These are phyloP conservation scores for Emmonsiellopsis sp. DNA, from an alignment of 2,329 filamentous ascomycete genomes.

Conservation along the genomic window DNA sequence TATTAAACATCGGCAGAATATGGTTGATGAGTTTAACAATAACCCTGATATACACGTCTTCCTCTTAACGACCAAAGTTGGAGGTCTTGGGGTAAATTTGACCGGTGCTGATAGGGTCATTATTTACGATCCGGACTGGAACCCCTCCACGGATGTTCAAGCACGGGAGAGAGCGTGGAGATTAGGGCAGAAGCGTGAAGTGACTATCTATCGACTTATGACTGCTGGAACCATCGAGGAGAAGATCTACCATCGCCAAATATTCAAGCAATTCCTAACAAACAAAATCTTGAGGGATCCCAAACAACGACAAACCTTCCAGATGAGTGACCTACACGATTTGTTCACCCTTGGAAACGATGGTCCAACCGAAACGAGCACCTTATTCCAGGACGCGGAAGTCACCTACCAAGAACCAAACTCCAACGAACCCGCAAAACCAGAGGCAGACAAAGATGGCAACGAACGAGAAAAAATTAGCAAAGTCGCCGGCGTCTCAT, in stretches of 20 bases:
- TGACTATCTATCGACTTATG: slow-evolving; percentile 96
- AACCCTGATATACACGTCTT: slow-evolving; percentile 75
- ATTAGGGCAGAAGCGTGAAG: slow-evolving; percentile 85
- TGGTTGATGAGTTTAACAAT: slow-evolving; percentile 90
- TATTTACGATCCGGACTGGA: slow-evolving; percentile 98
- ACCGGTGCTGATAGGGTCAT: slow-evolving; percentile 94
- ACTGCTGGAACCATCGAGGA: slow-evolving; percentile 96
- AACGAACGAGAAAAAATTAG: slow-evolving; percentile 40
- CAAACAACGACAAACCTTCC: slow-evolving; percentile 85
- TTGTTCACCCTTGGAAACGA: slow-evolving; percentile 71
- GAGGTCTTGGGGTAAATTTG: slow-evolving; percentile 85
- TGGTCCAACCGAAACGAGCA: slow-evolving; percentile 70
- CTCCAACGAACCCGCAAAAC: slow-evolving; percentile 16
- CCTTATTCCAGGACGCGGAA: slow-evolving; percentile 80
- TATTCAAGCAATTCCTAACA: slow-evolving; percentile 95
- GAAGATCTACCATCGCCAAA: slow-evolving; percentile 97
- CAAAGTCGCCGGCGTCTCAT: slow-evolving; percentile 52
- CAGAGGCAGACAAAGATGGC: slow-evolving; percentile 9
- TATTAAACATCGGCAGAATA: slow-evolving; percentile 75
- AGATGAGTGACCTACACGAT: slow-evolving; percentile 82
- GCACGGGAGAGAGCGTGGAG: slow-evolving; percentile 94
- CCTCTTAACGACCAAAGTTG: slow-evolving; percentile 88
- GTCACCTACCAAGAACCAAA: slow-evolving; percentile 49
- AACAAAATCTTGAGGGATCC: slow-evolving; percentile 95
- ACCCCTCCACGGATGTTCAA: slow-evolving; percentile 91